A percentile compares a stretch with the other conserved stretches of the same genome.
phyloP scores from a whole-genome alignment of 495 filamentous ascomycete genomes.

The Penicillium fimorum region DNA sequence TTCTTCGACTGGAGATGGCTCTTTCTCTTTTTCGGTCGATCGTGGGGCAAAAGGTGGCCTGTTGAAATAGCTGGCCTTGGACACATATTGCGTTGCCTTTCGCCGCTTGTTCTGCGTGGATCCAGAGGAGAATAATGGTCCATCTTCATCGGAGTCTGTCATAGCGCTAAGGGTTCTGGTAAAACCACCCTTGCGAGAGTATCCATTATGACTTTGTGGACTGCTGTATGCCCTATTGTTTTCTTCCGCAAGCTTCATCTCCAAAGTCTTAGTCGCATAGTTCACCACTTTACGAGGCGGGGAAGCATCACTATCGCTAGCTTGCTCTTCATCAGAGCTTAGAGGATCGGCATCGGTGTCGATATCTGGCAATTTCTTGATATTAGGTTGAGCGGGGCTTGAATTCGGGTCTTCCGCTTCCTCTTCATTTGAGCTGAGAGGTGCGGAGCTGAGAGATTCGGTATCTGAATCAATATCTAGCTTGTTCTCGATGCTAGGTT shows the following conservation, averaged over 20 bases:
- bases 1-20: constrained; percentile 1
- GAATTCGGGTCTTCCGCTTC: neutral
- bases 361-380: constrained; percentile 12
- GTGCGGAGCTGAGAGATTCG: neutral
- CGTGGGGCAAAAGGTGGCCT: neutral
- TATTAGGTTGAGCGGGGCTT: neutral
- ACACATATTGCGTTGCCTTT: constrained; percentile 20
- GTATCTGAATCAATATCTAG: neutral
- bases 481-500: neutral
- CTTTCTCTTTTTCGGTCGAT: neutral
- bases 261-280: constrained; percentile 16
- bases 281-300: neutral
- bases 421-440: constrained; percentile 1
- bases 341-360: constrained; percentile 33
- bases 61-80: constrained; percentile 14
- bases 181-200: constrained; percentile 1
- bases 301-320: neutral
- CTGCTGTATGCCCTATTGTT: neutral
- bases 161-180: constrained; percentile 7
- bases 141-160: constrained; percentile 18
- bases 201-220: constrained; percentile 9
- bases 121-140: constrained; percentile 22
- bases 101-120: constrained; percentile 19
- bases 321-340: constrained; percentile 16
- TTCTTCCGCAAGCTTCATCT: constrained; percentile 24